Conservation (phyloP, 176 grass and related monocot genomes). For the Carex scoparia region DNA sequence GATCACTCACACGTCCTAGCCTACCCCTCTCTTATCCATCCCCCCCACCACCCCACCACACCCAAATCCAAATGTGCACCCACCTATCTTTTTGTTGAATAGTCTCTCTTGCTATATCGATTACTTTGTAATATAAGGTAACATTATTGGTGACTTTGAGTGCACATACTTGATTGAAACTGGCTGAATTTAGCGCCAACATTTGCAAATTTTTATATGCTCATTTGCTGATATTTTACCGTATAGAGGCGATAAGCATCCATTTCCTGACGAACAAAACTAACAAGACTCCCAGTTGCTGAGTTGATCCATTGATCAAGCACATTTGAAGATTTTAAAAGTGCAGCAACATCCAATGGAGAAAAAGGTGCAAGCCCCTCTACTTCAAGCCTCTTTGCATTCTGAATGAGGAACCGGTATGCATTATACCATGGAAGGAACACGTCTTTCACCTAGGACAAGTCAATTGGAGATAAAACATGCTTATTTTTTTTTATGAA, state of each 20-base stretch:
- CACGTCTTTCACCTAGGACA: conserved; percentile 89
- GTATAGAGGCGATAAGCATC: conserved; percentile 95
- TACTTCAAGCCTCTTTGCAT: conserved; percentile 94
- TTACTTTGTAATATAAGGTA: too few relatives aligned
- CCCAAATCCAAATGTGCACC: too few relatives aligned
- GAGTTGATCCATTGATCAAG: conserved; percentile 98
- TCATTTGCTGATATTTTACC: conserved; percentile 30
- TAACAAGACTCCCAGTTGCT: conserved; percentile 92
- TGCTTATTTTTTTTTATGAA: neutral
- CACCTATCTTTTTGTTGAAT: too few relatives aligned
- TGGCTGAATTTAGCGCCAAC: neutral
- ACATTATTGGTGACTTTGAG: neutral
- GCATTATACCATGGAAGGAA: conserved; percentile 99
- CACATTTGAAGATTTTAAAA: conserved; percentile 83
- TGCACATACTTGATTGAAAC: neutral
- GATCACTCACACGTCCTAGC: too few relatives aligned
- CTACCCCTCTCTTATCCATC: too few relatives aligned
- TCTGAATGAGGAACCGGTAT: conserved; percentile 96
- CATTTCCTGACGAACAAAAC: conserved; percentile 95
- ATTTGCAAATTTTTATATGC: neutral
- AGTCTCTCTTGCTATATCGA: too few relatives aligned
- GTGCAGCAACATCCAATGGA: conserved; percentile 49
- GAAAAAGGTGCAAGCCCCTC: conserved; percentile 63
- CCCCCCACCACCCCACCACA: too few relatives aligned
- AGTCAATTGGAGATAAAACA: conserved; percentile 6